Evolutionary conservation across 495 filamentous ascomycete species (phyloP).

Genomic region (Daldinia concentrica): DNA sequence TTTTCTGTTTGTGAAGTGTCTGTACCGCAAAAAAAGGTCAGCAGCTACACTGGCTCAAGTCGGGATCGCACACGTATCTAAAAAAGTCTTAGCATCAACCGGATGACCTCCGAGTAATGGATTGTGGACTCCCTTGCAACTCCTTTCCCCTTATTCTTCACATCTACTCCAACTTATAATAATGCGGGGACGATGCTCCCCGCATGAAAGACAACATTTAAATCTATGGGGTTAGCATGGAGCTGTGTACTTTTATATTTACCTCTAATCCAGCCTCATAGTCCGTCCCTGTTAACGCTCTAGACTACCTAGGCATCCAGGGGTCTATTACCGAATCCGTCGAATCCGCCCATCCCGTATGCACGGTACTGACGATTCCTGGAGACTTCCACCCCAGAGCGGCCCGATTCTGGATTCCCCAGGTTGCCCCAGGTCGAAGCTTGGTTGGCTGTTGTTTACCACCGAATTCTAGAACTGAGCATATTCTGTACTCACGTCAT

Average conservation of each 20-base stretch:
- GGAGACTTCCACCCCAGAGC: conserved; percentile 30
- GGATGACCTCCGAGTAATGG: conserved; percentile 2
- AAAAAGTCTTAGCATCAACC: background rate
- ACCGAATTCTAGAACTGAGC: conserved; percentile 15
- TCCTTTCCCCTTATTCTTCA: background rate
- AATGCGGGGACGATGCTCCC: conserved; percentile 28
- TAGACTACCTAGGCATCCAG: conserved; percentile 15
- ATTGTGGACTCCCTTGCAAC: conserved; percentile 7
- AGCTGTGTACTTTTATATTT: conserved; percentile 14
- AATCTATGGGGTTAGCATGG: background rate
- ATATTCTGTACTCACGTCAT: conserved; percentile 29
- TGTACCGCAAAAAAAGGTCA: background rate
- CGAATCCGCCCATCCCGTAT: conserved; percentile 20
- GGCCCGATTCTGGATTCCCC: conserved; percentile 40
- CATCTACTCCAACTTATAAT: conserved; percentile 26
- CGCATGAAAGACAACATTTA: conserved; percentile 8
- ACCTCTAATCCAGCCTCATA: conserved; percentile 37
- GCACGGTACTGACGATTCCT: conserved; percentile 26
- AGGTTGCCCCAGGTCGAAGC: conserved; percentile 4
- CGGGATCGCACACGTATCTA: conserved; percentile 1
- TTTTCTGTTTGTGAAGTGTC: background rate
- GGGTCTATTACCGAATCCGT: conserved; percentile 35
- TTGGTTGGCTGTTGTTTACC: conserved; percentile 24
- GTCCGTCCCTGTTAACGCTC: conserved; percentile 28
- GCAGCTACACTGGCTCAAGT: conserved; percentile 1